A percentile compares a stretch with the other conserved stretches of the same genome.
phyloP scores from a whole-genome alignment of 768 basidiomycete species.

The Dioszegia hungarica region DNA sequence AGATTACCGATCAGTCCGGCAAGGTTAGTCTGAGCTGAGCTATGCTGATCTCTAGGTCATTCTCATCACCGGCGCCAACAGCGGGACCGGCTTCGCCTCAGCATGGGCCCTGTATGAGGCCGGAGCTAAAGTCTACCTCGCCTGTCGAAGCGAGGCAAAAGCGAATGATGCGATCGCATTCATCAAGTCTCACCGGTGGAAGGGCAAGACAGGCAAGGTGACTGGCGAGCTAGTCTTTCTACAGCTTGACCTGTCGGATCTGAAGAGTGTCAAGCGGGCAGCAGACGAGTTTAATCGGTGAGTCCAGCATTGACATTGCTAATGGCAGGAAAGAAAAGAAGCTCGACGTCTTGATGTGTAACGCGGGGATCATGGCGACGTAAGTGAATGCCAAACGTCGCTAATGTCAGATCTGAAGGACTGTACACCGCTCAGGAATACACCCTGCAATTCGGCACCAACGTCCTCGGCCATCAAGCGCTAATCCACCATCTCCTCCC shows the following conservation, averaged over 20 bases:
- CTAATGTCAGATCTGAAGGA: slow-evolving; percentile 24
- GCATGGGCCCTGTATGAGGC: slow-evolving; percentile 28
- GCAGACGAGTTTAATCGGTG: slow-evolving; percentile 27
- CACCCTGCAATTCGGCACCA: slow-evolving; percentile 42
- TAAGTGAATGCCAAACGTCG: slow-evolving; percentile 9
- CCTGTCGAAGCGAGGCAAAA: slow-evolving; percentile 22
- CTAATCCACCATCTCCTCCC: slow-evolving; percentile 31
- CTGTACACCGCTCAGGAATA: slow-evolving; percentile 36
- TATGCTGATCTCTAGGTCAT: slow-evolving; percentile 18
- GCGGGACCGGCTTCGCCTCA: slow-evolving; percentile 33
- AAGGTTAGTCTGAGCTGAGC: slow-evolving; percentile 17
- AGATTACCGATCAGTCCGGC: slow-evolving; percentile 36
- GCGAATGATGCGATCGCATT: slow-evolving; percentile 28
- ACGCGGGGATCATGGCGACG: slow-evolving; percentile 46
- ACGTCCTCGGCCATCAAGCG: slow-evolving; percentile 39
- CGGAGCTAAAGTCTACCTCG: slow-evolving; percentile 38
- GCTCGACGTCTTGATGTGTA: slow-evolving; percentile 35
- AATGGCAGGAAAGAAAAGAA: slow-evolving; percentile 11
- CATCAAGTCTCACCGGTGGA: slow-evolving; percentile 14
- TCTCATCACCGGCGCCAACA: slow-evolving; percentile 40
- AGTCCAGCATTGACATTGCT: neutral
- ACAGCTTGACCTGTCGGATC: slow-evolving; percentile 36
- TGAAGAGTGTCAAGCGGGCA: slow-evolving; percentile 26
- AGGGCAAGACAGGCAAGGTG: neutral
- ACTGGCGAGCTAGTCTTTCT: slow-evolving; percentile 14